Percentiles rank a stretch among this genome's conserved stretches.
These are phyloP conservation scores for Cordyceps pruinosa DNA, from an alignment of 2,329 filamentous ascomycete species.

Conservation along the genomic window DNA sequence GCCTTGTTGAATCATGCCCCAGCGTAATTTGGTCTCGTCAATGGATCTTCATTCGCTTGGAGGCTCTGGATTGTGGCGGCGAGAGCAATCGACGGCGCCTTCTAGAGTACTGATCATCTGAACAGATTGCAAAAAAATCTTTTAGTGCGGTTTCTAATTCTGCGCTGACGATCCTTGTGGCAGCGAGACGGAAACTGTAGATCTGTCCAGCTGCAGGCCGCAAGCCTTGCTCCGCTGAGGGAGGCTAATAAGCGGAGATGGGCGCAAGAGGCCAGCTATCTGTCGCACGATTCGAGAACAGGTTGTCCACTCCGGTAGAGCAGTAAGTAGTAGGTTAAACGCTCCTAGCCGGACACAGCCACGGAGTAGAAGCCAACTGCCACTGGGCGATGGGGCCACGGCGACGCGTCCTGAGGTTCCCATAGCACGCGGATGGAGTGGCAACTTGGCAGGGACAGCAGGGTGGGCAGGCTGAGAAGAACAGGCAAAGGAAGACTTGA, in stretches of 20 bases:
- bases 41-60: constrained; percentile 2
- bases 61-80: neutral
- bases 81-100: neutral
- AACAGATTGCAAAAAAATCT: neutral
- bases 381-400: neutral
- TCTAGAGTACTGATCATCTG: too few relatives aligned
- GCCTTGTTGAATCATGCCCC: neutral
- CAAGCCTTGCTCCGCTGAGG: neutral
- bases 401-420: neutral
- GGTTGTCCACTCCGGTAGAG: too few relatives aligned
- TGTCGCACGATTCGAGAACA: neutral
- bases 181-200: neutral
- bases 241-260: neutral
- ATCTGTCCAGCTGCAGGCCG: constrained; percentile 4
- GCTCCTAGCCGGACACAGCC: neutral
- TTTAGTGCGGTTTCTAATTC: neutral
- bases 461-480: neutral
- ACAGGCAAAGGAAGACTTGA: neutral
- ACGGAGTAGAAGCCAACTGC: neutral
- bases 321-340: too few relatives aligned
- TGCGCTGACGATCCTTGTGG: neutral
- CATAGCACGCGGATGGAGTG: too few relatives aligned
- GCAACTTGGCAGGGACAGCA: too few relatives aligned
- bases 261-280: neutral
- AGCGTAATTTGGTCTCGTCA: neutral